Conservation (phyloP, 2,329 filamentous ascomycete species). For the Fusarium torreyae region DNA sequence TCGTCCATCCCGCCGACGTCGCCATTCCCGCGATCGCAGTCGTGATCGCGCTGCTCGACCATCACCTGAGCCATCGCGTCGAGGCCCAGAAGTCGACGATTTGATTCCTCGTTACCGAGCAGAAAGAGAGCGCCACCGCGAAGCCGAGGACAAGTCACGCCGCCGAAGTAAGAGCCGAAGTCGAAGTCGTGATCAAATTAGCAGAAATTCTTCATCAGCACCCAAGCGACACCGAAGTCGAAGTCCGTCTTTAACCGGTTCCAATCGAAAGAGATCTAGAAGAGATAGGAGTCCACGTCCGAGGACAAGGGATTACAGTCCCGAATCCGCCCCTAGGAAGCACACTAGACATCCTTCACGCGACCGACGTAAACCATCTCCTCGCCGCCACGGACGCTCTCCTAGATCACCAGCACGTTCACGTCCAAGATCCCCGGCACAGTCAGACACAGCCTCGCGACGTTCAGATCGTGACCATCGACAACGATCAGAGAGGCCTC, state of each 20-base stretch:
- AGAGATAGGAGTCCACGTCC: conserved; percentile 55
- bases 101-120: conserved; percentile 58
- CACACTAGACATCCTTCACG: conserved; percentile 54
- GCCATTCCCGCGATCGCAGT: conserved; percentile 57
- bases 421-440: conserved; percentile 47
- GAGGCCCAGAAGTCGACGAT: conserved; percentile 54
- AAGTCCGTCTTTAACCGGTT: conserved; percentile 57
- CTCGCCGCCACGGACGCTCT: conserved; percentile 51
- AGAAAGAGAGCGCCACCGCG: conserved; percentile 51
- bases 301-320: conserved; percentile 59
- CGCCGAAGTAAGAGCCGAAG: conserved; percentile 56
- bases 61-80: conserved; percentile 49
- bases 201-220: conserved; percentile 56
- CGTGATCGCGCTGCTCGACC: conserved; percentile 53
- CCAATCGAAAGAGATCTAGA: conserved; percentile 60
- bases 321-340: conserved; percentile 53
- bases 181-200: conserved; percentile 49
- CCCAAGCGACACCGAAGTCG: conserved; percentile 61
- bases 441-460: conserved; percentile 47
- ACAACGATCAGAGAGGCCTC: conserved; percentile 38
- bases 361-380: conserved; percentile 52
- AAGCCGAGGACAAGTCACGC: conserved; percentile 52
- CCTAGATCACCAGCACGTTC: conserved; percentile 51
- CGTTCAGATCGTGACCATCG: conserved; percentile 48
- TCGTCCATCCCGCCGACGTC: conserved; percentile 55